Percentiles rank a stretch among this genome's conserved stretches.
phyloP scores from a whole-genome alignment of 208 protist genomes.

The Crithidia brevicula region DNA sequence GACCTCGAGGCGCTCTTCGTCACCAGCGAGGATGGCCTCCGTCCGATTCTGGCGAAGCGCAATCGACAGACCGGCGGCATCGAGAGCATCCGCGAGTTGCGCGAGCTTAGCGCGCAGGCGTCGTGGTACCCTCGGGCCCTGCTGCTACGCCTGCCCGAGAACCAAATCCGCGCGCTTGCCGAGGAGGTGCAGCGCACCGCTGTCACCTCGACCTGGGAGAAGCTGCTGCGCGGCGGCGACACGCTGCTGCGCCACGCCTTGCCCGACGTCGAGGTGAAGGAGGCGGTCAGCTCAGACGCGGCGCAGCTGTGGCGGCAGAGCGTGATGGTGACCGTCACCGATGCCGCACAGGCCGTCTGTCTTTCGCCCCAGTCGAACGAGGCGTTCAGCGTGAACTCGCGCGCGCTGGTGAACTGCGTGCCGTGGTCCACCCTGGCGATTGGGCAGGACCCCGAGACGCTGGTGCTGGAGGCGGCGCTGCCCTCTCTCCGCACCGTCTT shows the following conservation, averaged over 20 bases:
- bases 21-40: slow-evolving; percentile 57
- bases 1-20: slow-evolving; percentile 81
- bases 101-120: slow-evolving; percentile 48
- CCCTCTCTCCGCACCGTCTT: slow-evolving; percentile 54
- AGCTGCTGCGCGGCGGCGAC: slow-evolving; percentile 53
- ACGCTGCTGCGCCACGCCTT: slow-evolving; percentile 46
- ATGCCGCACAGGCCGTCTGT: slow-evolving; percentile 56
- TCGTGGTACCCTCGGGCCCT: slow-evolving; percentile 54
- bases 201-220: slow-evolving; percentile 50
- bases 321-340: slow-evolving; percentile 67
- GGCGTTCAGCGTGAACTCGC: slow-evolving; percentile 55
- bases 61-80: slow-evolving; percentile 66
- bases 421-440: slow-evolving; percentile 44
- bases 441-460: slow-evolving; percentile 33
- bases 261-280: slow-evolving; percentile 28
- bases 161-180: slow-evolving; percentile 48
- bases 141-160: slow-evolving; percentile 51
- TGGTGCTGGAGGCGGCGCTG: slow-evolving; percentile 68
- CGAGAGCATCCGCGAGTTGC: slow-evolving; percentile 71
- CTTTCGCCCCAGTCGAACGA: slow-evolving; percentile 80
- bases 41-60: slow-evolving; percentile 71
- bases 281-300: slow-evolving; percentile 17
- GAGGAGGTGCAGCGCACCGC: slow-evolving; percentile 40
- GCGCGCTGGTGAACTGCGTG: slow-evolving; percentile 49
- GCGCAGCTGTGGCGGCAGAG: slow-evolving; percentile 47